Conservation (phyloP, 169 alveolate species). For the Plasmodium blacklocki region DNA sequence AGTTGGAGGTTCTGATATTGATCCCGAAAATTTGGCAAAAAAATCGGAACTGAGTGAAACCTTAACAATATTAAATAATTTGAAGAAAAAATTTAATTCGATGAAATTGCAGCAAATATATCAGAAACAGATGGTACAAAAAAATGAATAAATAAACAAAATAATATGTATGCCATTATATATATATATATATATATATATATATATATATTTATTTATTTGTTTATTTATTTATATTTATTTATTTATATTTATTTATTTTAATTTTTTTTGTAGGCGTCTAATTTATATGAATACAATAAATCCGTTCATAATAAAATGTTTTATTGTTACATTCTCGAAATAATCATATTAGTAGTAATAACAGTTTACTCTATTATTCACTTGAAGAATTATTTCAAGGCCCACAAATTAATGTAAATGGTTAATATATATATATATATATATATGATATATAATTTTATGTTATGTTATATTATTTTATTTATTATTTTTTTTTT, state of each 20-base stretch:
- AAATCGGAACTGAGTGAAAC: constrained; percentile 79
- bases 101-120: constrained; percentile 52
- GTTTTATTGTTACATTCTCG: constrained; percentile 80
- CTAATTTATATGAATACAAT: constrained; percentile 82
- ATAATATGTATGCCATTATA: constrained; percentile 7
- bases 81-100: constrained; percentile 43
- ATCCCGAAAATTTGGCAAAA: constrained; percentile 67
- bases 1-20: constrained; percentile 80
- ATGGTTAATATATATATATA: background rate
- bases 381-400: constrained; percentile 82
- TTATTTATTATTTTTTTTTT: background rate
- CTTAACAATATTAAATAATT: constrained; percentile 2
- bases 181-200: constrained; percentile 2
- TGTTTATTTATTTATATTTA: background rate
- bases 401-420: constrained; percentile 81
- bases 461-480: background rate
- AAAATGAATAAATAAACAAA: background rate
- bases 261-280: constrained; percentile 71
- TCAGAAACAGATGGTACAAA: constrained; percentile 49
- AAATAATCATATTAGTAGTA: constrained; percentile 76
- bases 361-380: constrained; percentile 80
- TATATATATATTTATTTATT: background rate
- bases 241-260: constrained; percentile 13
- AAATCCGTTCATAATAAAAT: constrained; percentile 79
- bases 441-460: background rate